phyloP scores from a whole-genome alignment of 192 early-diverging fungal genomes.

The Gaertneriomyces sp. region DNA sequence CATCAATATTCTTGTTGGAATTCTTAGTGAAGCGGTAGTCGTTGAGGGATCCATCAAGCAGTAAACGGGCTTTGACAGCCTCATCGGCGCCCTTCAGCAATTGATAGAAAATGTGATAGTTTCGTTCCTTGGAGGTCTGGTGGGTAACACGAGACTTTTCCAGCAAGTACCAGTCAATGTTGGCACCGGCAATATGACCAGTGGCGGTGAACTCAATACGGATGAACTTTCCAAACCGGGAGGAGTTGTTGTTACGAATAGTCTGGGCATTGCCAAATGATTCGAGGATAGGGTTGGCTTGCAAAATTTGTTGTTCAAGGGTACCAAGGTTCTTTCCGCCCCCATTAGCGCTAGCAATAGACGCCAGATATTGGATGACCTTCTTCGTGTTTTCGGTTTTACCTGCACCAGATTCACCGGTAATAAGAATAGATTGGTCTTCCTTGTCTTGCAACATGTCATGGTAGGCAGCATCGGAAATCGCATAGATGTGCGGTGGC shows the following conservation, averaged over 20 bases:
- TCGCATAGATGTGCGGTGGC: constrained; percentile 82
- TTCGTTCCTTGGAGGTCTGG: constrained; percentile 87
- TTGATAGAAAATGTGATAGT: constrained; percentile 99
- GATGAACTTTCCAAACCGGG: constrained; percentile 98
- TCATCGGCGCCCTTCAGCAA: constrained; percentile 80
- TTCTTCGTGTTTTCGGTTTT: constrained; percentile 99
- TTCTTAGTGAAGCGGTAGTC: constrained; percentile 82
- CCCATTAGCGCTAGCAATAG: constrained; percentile 68
- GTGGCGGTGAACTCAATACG: constrained; percentile 89
- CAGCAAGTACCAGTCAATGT: constrained; percentile 95
- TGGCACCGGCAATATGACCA: constrained; percentile 89
- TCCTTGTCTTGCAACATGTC: constrained; percentile 92
- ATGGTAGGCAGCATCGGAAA: constrained; percentile 89
- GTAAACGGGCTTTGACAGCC: constrained; percentile 70
- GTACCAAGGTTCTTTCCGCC: constrained; percentile 41
- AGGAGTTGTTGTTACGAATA: constrained; percentile 98
- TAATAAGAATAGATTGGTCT: constrained; percentile 97
- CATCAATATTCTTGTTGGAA: constrained; percentile 84
- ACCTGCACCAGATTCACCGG: constrained; percentile 98
- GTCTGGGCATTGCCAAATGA: constrained; percentile 99
- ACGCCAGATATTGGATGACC: constrained; percentile 95
- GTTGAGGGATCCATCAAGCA: constrained; percentile 69
- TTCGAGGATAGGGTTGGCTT: constrained; percentile 96
- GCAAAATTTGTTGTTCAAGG: constrained; percentile 89
- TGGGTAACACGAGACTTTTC: constrained; percentile 96